phyloP scores from a whole-genome alignment of 208 protist genomes.

The Phytomonas francai region DNA sequence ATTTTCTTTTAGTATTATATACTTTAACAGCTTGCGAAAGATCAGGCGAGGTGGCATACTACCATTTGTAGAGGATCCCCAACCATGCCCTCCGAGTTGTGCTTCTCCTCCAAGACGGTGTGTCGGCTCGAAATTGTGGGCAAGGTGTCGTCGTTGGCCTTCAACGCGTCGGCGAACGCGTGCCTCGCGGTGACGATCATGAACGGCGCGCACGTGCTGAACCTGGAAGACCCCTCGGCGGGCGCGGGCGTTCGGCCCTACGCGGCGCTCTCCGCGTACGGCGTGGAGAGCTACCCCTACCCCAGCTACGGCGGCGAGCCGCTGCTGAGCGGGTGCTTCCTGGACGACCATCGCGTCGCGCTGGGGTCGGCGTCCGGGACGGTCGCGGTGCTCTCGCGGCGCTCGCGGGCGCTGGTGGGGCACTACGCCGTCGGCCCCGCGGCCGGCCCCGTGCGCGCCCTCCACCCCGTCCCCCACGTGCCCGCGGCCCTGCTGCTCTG shows the following conservation, averaged over 20 bases:
- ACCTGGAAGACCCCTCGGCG: constrained; percentile 30
- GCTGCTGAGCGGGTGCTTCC: constrained; percentile 36
- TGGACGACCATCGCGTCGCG: constrained; percentile 21
- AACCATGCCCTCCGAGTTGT: neutral
- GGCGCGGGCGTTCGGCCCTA: constrained; percentile 22
- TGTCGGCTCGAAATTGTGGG: constrained; percentile 36
- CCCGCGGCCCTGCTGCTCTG: constrained; percentile 25
- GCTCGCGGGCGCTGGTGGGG: constrained; percentile 21
- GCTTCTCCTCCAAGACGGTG: constrained; percentile 21
- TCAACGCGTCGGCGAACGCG: constrained; percentile 21
- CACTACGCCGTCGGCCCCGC: constrained; percentile 22
- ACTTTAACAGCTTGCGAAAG: neutral
- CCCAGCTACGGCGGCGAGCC: constrained; percentile 23
- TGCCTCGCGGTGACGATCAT: constrained; percentile 39
- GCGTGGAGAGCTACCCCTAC: constrained; percentile 45
- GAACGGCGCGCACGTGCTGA: constrained; percentile 42
- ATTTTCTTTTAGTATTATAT: neutral
- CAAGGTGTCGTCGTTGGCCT: constrained; percentile 24
- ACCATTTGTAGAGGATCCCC: too few relatives aligned
- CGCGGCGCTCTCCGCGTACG: constrained; percentile 19
- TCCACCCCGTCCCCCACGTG: constrained; percentile 16
- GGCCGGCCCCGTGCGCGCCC: constrained; percentile 20
- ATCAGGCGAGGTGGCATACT: neutral
- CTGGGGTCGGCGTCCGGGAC: constrained; percentile 28
- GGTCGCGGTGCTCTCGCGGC: constrained; percentile 28